Evolutionary conservation across 2,329 filamentous ascomycete species (phyloP).

Genomic region (Fusarium clavum): DNA sequence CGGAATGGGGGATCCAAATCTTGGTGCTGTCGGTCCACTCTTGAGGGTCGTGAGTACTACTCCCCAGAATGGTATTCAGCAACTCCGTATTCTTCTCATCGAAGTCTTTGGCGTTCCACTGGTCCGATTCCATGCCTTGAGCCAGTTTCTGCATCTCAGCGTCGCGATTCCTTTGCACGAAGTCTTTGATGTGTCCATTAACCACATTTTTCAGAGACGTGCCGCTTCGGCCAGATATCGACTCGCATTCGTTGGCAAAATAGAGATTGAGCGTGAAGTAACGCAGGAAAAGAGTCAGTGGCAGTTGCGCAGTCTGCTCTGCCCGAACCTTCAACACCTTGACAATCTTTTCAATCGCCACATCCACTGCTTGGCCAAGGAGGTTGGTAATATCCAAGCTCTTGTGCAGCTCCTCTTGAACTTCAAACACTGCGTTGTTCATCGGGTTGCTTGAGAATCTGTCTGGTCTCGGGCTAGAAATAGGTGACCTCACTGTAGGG

Average conservation of each 20-base stretch:
- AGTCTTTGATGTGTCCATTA: slow-evolving; percentile 84
- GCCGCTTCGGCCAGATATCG: slow-evolving; percentile 82
- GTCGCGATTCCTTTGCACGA: slow-evolving; percentile 78
- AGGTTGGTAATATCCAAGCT: slow-evolving; percentile 82
- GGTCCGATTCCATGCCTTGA: slow-evolving; percentile 81
- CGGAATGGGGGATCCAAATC: slow-evolving; percentile 65
- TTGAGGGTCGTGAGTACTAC: slow-evolving; percentile 76
- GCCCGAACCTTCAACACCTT: slow-evolving; percentile 82
- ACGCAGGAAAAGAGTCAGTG: slow-evolving; percentile 77
- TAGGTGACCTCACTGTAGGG: slow-evolving; percentile 62
- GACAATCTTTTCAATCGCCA: slow-evolving; percentile 80
- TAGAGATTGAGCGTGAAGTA: slow-evolving; percentile 86
- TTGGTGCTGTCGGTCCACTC: slow-evolving; percentile 73
- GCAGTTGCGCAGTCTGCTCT: slow-evolving; percentile 76
- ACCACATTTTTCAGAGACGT: slow-evolving; percentile 81
- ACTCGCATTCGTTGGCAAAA: slow-evolving; percentile 88
- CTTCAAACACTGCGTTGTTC: slow-evolving; percentile 54
- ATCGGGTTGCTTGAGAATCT: slow-evolving; percentile 41
- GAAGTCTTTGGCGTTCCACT: slow-evolving; percentile 84
- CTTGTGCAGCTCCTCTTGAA: slow-evolving; percentile 81
- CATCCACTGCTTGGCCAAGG: slow-evolving; percentile 82
- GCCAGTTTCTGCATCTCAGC: slow-evolving; percentile 79
- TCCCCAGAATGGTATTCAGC: slow-evolving; percentile 73
- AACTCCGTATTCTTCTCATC: slow-evolving; percentile 69
- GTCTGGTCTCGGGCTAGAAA: slow-evolving; percentile 62